Conservation (phyloP, 2,329 filamentous ascomycete species). For the Nemania bipapillata region DNA sequence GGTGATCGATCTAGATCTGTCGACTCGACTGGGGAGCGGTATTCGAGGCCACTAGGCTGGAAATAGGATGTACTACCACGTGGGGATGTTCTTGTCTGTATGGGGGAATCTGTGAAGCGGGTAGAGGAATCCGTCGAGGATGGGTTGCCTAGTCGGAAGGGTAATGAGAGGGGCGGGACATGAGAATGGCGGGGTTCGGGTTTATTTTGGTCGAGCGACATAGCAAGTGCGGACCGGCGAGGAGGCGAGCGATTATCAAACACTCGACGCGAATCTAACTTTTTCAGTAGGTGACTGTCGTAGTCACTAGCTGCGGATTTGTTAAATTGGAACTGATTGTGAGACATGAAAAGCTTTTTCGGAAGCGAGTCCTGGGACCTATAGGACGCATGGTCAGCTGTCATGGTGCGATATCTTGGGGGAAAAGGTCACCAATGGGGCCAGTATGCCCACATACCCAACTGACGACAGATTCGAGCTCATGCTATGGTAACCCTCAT, state of each 20-base stretch:
- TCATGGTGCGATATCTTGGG: background rate
- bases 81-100: conserved; percentile 62
- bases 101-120: conserved; percentile 59
- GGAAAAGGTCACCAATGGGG: background rate
- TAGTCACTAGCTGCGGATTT: conserved; percentile 57
- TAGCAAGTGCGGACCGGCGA: conserved; percentile 57
- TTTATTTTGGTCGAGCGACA: conserved; percentile 55
- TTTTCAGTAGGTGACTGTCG: conserved; percentile 64
- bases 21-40: conserved; percentile 59
- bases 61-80: conserved; percentile 58
- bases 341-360: conserved; percentile 61
- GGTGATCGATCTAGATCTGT: conserved; percentile 63
- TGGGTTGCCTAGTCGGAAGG: conserved; percentile 57
- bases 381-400: conserved; percentile 25
- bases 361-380: conserved; percentile 58
- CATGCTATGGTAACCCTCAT: conserved; percentile 52
- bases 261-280: conserved; percentile 61
- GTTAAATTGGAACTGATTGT: conserved; percentile 61
- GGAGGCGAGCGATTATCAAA: conserved; percentile 60
- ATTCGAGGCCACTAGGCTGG: conserved; percentile 53
- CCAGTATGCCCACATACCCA: conserved; percentile 39
- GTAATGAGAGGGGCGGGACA: conserved; percentile 60
- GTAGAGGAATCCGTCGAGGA: conserved; percentile 59
- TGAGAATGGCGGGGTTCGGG: conserved; percentile 53
- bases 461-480: conserved; percentile 48